Percentiles rank a stretch among this genome's conserved stretches.
Conservation (phyloP, 1,139 yeast species). For the Petasospora fabianii region DNA sequence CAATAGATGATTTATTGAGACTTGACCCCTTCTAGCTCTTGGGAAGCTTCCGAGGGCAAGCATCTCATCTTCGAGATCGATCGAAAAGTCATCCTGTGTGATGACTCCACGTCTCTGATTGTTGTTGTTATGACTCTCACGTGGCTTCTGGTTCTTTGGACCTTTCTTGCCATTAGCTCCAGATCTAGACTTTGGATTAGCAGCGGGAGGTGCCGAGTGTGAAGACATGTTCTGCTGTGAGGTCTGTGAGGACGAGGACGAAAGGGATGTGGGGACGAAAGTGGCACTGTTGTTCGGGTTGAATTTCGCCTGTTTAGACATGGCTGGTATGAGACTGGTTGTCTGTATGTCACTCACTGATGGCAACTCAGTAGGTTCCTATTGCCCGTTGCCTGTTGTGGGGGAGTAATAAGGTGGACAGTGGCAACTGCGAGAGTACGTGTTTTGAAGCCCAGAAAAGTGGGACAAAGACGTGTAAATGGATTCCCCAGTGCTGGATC, state of each 20-base stretch:
- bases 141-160: slow-evolving; percentile 6
- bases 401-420: too few species aligned
- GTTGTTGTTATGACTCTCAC: not conserved
- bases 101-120: not conserved
- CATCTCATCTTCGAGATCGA: slow-evolving; percentile 35
- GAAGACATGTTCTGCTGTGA: slow-evolving; percentile 18
- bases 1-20: slow-evolving; percentile 60
- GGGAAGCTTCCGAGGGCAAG: slow-evolving; percentile 31
- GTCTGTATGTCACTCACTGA: too few species aligned
- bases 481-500: too few species aligned
- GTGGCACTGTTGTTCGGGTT: too few species aligned
- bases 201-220: slow-evolving; percentile 20
- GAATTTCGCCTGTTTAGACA: too few species aligned
- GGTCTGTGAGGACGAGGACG: not conserved
- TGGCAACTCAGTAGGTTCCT: too few species aligned
- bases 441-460: too few species aligned
- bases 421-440: too few species aligned
- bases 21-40: slow-evolving; percentile 47
- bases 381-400: too few species aligned
- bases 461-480: too few species aligned
- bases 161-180: not conserved
- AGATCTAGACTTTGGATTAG: slow-evolving; percentile 8
- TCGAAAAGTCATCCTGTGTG: slow-evolving; percentile 22
- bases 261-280: not conserved
- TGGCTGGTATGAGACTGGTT: too few species aligned